Evolutionary conservation across 345 rosid species (phyloP).

Genomic region (Turritis glabra): DNA sequence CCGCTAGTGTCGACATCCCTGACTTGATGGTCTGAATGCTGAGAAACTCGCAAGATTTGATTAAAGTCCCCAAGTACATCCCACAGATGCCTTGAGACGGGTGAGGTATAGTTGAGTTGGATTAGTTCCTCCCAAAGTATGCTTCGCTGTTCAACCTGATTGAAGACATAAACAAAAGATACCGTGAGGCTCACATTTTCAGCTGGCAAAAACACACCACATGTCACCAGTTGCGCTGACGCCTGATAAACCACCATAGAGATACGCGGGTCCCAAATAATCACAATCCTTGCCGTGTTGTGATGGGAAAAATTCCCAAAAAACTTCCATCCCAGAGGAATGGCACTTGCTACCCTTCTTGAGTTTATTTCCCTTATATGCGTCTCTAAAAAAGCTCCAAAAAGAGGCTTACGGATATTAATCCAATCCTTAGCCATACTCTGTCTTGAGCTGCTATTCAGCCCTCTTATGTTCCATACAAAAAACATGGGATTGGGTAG

Average conservation of each 20-base stretch:
- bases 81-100: background rate
- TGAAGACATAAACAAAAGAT: background rate
- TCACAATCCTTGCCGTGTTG: background rate
- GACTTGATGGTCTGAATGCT: background rate
- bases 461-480: background rate
- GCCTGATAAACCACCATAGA: background rate
- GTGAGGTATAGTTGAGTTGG: accelerated
- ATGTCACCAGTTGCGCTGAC: background rate
- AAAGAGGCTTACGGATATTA: background rate
- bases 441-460: background rate
- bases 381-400: background rate
- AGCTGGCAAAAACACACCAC: background rate
- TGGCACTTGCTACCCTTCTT: background rate
- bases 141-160: background rate
- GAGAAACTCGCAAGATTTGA: background rate
- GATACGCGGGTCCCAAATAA: background rate
- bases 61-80: background rate
- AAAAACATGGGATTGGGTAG: background rate
- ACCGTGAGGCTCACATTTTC: background rate
- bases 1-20: background rate
- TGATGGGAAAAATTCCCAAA: background rate
- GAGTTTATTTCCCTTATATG: background rate
- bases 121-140: background rate
- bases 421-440: background rate
- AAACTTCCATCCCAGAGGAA: background rate